phyloP scores from a whole-genome alignment of 2,329 filamentous ascomycete species.

The Monosporascus sp. region DNA sequence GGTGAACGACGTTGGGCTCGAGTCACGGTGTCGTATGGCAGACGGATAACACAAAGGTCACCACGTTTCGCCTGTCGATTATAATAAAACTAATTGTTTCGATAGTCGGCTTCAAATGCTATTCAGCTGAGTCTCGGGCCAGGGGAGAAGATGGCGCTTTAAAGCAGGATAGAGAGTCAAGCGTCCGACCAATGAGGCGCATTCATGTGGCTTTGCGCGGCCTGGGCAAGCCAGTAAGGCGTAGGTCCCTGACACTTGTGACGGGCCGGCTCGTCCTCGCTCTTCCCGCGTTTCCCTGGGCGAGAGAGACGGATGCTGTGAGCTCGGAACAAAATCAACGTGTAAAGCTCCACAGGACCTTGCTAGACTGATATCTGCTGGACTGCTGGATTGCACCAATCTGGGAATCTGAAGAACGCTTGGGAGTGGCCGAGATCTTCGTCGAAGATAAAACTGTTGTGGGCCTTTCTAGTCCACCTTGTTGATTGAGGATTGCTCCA shows the following conservation, averaged over 20 bases:
- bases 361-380: constrained; percentile 14
- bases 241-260: constrained; percentile 11
- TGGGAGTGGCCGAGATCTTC: constrained; percentile 16
- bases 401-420: constrained; percentile 18
- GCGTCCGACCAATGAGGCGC: constrained; percentile 13
- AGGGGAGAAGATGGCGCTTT: no score
- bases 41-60: no score
- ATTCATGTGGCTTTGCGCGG: constrained; percentile 14
- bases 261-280: constrained; percentile 16
- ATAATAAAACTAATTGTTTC: not conserved
- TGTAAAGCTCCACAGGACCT: constrained; percentile 1
- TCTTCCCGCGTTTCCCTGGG: constrained; percentile 10
- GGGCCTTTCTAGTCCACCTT: constrained; percentile 22
- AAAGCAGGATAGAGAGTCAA: no score
- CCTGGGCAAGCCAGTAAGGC: constrained; percentile 17
- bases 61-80: no score
- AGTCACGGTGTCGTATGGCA: no score
- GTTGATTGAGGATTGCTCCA: constrained; percentile 19
- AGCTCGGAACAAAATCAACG: not conserved
- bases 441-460: constrained; percentile 19
- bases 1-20: not conserved
- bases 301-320: not conserved
- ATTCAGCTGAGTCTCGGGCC: not conserved
- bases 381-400: constrained; percentile 16
- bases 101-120: not conserved